A percentile compares a stretch with the other conserved stretches of the same genome.
Conservation (phyloP, 805 yeast genomes). For the Hanseniaspora hatyaiensis region DNA sequence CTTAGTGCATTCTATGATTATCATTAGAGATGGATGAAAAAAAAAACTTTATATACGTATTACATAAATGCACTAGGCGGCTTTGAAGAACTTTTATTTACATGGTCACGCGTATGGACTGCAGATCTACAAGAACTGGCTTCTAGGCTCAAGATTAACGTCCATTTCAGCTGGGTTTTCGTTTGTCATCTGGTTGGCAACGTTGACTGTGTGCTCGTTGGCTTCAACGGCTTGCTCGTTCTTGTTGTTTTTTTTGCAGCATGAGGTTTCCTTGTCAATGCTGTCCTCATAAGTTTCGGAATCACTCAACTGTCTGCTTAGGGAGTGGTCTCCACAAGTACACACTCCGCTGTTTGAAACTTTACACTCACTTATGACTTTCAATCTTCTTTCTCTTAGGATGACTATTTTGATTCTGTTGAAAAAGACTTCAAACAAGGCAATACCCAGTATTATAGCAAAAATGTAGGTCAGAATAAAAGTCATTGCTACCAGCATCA, state of each 20-base stretch:
- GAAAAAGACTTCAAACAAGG: constrained; percentile 59
- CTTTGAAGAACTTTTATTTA: no score
- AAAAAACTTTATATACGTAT: background rate
- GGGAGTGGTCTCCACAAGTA: constrained; percentile 24
- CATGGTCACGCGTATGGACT: background rate
- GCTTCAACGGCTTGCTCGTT: background rate
- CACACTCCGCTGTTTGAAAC: constrained; percentile 23
- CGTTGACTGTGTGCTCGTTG: background rate
- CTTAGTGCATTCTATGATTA: background rate
- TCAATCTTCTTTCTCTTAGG: constrained; percentile 28
- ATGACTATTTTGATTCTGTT: constrained; percentile 37
- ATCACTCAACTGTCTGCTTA: background rate
- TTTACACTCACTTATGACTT: constrained; percentile 24
- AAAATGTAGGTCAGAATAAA: constrained; percentile 57
- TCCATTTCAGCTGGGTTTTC: constrained; percentile 15
- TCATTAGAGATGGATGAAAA: background rate
- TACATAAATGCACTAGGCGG: no score
- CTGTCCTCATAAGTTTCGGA: background rate
- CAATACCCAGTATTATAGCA: constrained; percentile 58
- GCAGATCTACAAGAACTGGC: constrained; percentile 1
- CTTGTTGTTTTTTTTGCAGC: background rate
- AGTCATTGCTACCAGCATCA: constrained; percentile 73
- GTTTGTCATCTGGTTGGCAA: constrained; percentile 5
- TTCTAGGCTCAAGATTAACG: constrained; percentile 9
- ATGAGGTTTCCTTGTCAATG: background rate